Percentiles rank a stretch among this genome's conserved stretches.
These are phyloP conservation scores for Moringa oleifera DNA, from an alignment of 345 rosid species.

Conservation along the genomic window DNA sequence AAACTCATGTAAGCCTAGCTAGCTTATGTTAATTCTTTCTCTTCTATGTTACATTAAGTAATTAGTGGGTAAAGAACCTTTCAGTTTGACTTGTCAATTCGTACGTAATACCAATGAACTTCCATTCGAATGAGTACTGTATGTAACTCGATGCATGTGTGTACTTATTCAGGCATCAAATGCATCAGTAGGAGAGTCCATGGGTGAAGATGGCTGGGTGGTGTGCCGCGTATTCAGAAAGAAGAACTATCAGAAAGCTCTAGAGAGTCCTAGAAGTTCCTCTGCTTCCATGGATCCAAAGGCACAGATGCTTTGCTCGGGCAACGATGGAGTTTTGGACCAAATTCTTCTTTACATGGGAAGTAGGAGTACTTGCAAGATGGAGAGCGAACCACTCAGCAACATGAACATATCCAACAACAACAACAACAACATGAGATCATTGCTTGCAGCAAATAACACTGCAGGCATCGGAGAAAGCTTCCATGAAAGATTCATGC, in stretches of 20 bases:
- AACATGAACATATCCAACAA: constrained; percentile 11
- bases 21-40: no score
- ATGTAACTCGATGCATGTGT: not conserved
- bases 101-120: no score
- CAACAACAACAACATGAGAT: constrained; percentile 2
- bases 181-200: constrained; percentile 37
- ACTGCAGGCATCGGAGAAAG: not conserved
- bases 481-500: constrained; percentile 26
- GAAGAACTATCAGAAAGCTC: constrained; percentile 81
- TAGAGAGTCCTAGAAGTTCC: constrained; percentile 65
- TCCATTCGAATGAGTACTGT: no score
- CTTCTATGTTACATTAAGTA: no score
- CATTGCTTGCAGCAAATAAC: constrained; percentile 6
- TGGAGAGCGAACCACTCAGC: constrained; percentile 21
- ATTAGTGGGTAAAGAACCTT: no score
- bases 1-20: constrained; percentile 39
- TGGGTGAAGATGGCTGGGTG: constrained; percentile 93
- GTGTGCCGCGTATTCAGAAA: constrained; percentile 90
- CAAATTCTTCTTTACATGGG: constrained; percentile 50
- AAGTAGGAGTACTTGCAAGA: constrained; percentile 27
- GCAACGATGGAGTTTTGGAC: constrained; percentile 33
- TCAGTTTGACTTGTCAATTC: no score
- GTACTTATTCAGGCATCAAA: constrained; percentile 25
- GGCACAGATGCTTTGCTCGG: constrained; percentile 15
- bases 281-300: constrained; percentile 44